Evolutionary conservation across 2,329 filamentous ascomycete genomes (phyloP).

Genomic region (Xylariomycetidae sp.): DNA sequence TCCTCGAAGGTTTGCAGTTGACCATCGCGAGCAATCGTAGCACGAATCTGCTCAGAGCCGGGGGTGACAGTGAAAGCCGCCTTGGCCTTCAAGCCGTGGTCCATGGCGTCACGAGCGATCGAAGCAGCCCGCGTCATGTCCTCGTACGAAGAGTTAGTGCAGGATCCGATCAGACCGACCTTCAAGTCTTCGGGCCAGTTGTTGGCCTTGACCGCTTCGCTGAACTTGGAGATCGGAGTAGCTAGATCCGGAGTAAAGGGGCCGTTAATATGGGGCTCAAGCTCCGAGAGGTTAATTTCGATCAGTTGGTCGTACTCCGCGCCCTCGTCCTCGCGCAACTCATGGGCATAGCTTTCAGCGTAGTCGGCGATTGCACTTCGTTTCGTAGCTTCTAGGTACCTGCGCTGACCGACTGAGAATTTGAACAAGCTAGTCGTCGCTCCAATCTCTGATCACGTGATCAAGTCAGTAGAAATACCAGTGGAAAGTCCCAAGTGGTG

Average conservation of each 20-base stretch:
- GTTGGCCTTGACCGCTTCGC: slow-evolving; percentile 88
- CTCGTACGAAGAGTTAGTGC: slow-evolving; percentile 84
- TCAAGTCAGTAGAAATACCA: slow-evolving; percentile 4
- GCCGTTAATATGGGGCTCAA: slow-evolving; percentile 98
- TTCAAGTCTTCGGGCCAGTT: slow-evolving; percentile 95
- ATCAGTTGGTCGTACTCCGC: slow-evolving; percentile 94
- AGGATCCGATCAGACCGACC: slow-evolving; percentile 94
- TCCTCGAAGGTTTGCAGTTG: slow-evolving; percentile 94
- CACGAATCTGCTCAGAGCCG: slow-evolving; percentile 93
- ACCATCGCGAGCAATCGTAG: slow-evolving; percentile 85
- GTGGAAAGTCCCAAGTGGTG: no score
- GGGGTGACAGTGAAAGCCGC: slow-evolving; percentile 91
- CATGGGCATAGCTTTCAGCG: slow-evolving; percentile 75
- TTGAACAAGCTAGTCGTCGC: slow-evolving; percentile 94
- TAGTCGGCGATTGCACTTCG: slow-evolving; percentile 87
- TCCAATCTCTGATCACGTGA: slow-evolving; percentile 60
- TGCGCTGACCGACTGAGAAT: slow-evolving; percentile 97
- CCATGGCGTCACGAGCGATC: slow-evolving; percentile 84
- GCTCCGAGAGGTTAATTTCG: slow-evolving; percentile 89
- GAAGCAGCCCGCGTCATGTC: slow-evolving; percentile 93
- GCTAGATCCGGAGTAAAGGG: slow-evolving; percentile 98
- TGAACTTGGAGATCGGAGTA: slow-evolving; percentile 96
- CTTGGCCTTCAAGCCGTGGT: slow-evolving; percentile 93
- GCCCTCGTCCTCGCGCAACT: slow-evolving; percentile 82
- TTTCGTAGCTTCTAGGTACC: slow-evolving; percentile 91